phyloP scores from a whole-genome alignment of 225 moss, liverwort and hornwort genomes.

The Sphagnum contortum region DNA sequence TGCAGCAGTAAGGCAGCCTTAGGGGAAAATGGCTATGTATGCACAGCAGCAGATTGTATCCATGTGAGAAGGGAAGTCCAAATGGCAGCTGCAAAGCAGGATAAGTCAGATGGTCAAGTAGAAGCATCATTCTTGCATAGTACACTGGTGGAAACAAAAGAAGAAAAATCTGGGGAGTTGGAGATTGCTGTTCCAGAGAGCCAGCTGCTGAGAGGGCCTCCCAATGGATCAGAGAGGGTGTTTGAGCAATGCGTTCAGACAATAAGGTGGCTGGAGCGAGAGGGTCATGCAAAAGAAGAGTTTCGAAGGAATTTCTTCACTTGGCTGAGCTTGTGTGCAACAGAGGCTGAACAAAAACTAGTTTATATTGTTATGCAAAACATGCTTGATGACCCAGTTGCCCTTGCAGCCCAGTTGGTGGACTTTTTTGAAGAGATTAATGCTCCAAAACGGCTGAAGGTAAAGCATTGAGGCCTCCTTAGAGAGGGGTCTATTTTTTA shows the following conservation, averaged over 20 bases:
- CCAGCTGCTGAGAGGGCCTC: background rate
- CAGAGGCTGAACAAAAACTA: slow-evolving; percentile 1
- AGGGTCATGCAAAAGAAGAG: background rate
- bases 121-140: too few relatives aligned
- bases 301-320: slow-evolving; percentile 2
- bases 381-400: background rate
- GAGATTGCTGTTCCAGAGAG: too few relatives aligned
- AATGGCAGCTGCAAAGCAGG: too few relatives aligned
- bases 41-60: too few relatives aligned
- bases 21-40: too few relatives aligned
- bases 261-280: background rate
- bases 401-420: slow-evolving; percentile 1
- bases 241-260: slow-evolving; percentile 1
- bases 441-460: background rate
- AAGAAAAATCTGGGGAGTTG: too few relatives aligned
- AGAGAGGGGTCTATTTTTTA: too few relatives aligned
- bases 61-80: too few relatives aligned
- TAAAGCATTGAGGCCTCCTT: too few relatives aligned
- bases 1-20: too few relatives aligned
- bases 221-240: background rate
- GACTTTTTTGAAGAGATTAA: slow-evolving; percentile 1
- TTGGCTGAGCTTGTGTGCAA: slow-evolving; percentile 4
- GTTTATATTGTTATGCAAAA: slow-evolving; percentile 3
- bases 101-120: too few relatives aligned
- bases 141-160: too few relatives aligned